Evolutionary conservation across 2,329 filamentous ascomycete genomes (phyloP), one percentile per base, ranked within the genome.

Genomic region (Akanthomyces lecanii): DNA sequence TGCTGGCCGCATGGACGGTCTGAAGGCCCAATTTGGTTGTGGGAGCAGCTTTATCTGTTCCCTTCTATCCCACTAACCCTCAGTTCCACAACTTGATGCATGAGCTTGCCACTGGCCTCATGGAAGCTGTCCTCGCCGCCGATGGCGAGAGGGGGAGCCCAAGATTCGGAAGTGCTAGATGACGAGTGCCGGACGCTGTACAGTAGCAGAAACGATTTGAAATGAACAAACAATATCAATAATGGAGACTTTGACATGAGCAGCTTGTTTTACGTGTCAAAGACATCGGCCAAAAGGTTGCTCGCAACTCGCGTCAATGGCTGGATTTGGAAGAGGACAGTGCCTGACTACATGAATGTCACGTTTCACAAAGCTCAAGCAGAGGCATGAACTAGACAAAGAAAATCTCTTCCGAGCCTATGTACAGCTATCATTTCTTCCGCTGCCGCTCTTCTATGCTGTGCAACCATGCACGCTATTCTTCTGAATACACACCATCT

Each of bases 21-120:
- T 79, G 54, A 78, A 76, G 0, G 68, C 83, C 25, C 80, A 84
- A 70, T 83, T 83, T 69, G 81, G 81, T 0, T 45, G 65, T 25
- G 52, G 57, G 33, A 71, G 68, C 14, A 63, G 38, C 12, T 67
- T 66, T 2, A 47, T 38, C 0, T 77, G 75, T 52, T 52, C 74
- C 75, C 0, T 83, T 83, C 64, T 83, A 83, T 65, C 80, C 80
- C 0, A 77, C 75, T 1, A 67, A 69, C 2, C 67, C 71, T 42
- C 73, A 77, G 69, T 82, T 81, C 66, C 76, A 78, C 64, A 64
- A 69, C 58, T 81, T 76, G 65, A 71, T 83, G 66, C 71, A 75
- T 45, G 79, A 82, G 70, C 78, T 77, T 14, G 74, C 71, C 3
- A 75, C 77, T 5, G 81, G 76, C 0, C 76, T 82, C 67, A 83